phyloP scores from a whole-genome alignment of 1,139 yeast species.

The Petasospora rhodanensis region DNA sequence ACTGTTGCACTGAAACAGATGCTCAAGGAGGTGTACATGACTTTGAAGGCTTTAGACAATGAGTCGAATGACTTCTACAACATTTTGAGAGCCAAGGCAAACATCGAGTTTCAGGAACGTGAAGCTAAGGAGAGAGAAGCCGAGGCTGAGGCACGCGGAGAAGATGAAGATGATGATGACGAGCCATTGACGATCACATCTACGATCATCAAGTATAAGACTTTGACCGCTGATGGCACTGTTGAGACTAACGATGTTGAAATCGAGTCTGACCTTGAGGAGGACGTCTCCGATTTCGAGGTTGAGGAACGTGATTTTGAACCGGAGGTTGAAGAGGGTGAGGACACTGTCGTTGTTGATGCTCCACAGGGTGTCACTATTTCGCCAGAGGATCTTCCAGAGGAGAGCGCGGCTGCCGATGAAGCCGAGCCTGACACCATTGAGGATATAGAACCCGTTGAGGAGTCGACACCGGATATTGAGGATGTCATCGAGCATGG shows the following conservation, averaged over 20 bases:
- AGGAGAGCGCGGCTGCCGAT: constrained; percentile 1
- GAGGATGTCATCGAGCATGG: not conserved
- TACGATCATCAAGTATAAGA: constrained; percentile 13
- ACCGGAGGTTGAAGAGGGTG: not conserved
- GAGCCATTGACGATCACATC: constrained; percentile 9
- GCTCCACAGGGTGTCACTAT: constrained; percentile 6
- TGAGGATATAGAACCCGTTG: constrained; percentile 1
- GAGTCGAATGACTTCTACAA: constrained; percentile 73
- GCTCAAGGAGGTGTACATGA: constrained; percentile 53
- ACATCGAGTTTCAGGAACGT: constrained; percentile 70
- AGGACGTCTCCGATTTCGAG: constrained; percentile 12
- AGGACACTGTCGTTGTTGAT: constrained; percentile 2
- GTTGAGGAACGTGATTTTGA: constrained; percentile 6
- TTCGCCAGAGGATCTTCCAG: constrained; percentile 1
- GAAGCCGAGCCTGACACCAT: constrained; percentile 2
- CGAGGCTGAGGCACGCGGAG: constrained; percentile 4
- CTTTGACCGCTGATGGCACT: constrained; percentile 13
- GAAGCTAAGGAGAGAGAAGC: constrained; percentile 37
- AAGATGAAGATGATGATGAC: constrained; percentile 8
- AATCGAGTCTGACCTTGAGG: constrained; percentile 9
- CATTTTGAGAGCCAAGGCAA: constrained; percentile 76
- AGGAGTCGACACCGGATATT: constrained; percentile 1
- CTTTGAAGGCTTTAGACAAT: constrained; percentile 53
- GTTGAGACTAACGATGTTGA: constrained; percentile 9
- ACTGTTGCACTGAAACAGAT: constrained; percentile 47